Evolutionary conservation across 768 basidiomycete genomes (phyloP).

Genomic region (Tephrocybe sp.): DNA sequence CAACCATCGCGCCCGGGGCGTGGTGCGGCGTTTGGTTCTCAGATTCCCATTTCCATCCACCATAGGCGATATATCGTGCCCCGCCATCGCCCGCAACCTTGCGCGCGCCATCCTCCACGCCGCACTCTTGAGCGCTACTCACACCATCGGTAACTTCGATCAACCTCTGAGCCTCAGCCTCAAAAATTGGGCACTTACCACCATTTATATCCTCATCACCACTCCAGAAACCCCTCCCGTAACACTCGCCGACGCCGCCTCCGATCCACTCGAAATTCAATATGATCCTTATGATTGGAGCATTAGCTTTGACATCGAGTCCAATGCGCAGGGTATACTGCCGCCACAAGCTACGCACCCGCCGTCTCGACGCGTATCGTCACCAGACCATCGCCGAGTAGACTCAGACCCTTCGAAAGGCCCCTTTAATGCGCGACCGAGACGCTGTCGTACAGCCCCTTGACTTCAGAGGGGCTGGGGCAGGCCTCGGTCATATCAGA

Average conservation of each 20-base stretch:
- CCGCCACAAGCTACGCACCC: background rate
- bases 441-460: too few relatives aligned
- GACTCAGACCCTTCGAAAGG: too few relatives aligned
- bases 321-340: background rate
- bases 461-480: too few relatives aligned
- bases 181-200: slow-evolving; percentile 2
- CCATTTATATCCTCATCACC: background rate
- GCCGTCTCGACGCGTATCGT: background rate
- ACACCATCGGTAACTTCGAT: background rate
- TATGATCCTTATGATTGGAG: background rate
- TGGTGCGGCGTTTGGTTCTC: slow-evolving; percentile 1
- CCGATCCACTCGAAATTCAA: background rate
- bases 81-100: background rate
- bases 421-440: too few relatives aligned
- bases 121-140: background rate
- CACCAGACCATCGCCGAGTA: background rate
- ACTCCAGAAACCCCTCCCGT: background rate
- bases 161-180: background rate
- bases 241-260: background rate
- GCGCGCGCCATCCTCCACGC: background rate
- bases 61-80: background rate
- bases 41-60: background rate
- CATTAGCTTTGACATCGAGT: background rate
- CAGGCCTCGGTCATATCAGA: too few relatives aligned
- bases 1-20: background rate